Conservation (phyloP, 2,329 filamentous ascomycete genomes). For the Tolypocladium pustulatum region DNA sequence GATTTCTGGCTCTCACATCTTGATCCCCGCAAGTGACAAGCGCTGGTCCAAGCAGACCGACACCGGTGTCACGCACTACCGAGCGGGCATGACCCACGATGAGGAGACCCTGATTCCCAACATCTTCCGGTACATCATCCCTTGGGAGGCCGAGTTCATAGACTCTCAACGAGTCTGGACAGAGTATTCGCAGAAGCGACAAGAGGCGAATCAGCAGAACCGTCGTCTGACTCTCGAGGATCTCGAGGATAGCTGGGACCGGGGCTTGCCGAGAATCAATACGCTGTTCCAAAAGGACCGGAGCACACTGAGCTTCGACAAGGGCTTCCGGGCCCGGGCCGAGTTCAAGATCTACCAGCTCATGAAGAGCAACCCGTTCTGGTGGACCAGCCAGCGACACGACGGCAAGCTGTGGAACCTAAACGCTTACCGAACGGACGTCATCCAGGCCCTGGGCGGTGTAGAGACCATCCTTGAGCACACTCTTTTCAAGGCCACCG, state of each 20-base stretch:
- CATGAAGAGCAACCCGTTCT: constrained; percentile 99
- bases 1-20: constrained; percentile 96
- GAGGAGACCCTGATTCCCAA: constrained; percentile 97
- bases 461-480: constrained; percentile 98
- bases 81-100: constrained; percentile 95
- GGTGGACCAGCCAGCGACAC: constrained; percentile 97
- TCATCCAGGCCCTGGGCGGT: constrained; percentile 91
- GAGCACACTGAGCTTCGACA: constrained; percentile 95
- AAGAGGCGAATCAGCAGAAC: constrained; percentile 96
- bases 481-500: constrained; percentile 91
- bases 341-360: constrained; percentile 98
- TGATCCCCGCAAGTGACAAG: constrained; percentile 96
- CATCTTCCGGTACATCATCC: constrained; percentile 98
- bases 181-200: constrained; percentile 94
- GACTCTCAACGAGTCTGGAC: constrained; percentile 99
- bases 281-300: constrained; percentile 98
- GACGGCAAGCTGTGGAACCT: constrained; percentile 97
- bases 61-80: constrained; percentile 91
- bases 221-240: constrained; percentile 89
- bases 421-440: constrained; percentile 90
- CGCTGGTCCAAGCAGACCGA: constrained; percentile 98
- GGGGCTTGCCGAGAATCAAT: constrained; percentile 94
- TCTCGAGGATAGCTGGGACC: constrained; percentile 96
- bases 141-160: constrained; percentile 98
- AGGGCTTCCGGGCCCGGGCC: constrained; percentile 87